These are phyloP conservation scores for Peniophora sp. DNA, from an alignment of 1,284 basidiomycete species.

Conservation along the genomic window DNA sequence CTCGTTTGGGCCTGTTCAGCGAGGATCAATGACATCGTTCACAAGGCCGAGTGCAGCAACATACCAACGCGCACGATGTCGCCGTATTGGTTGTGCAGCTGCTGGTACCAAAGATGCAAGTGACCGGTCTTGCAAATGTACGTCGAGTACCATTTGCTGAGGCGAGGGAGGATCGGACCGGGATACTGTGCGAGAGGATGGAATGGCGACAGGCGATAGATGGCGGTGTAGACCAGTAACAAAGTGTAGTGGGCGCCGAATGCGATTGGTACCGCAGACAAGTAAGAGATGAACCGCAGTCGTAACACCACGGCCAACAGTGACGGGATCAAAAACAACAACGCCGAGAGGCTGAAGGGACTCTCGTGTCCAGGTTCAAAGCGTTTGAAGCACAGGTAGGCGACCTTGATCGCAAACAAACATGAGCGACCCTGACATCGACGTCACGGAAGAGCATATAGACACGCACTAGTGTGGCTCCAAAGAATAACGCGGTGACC, in stretches of 20 bases:
- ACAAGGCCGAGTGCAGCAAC: background rate
- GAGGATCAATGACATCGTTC: background rate
- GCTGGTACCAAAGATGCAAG: constrained; percentile 8
- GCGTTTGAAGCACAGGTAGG: constrained; percentile 12
- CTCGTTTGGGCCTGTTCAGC: constrained; percentile 6
- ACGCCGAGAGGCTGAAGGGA: background rate
- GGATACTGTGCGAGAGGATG: constrained; percentile 14
- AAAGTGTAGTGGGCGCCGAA: constrained; percentile 1
- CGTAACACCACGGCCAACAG: constrained; percentile 1
- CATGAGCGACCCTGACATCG: background rate
- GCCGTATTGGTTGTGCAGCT: constrained; percentile 12
- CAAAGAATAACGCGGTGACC: no score
- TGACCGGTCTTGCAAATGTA: constrained; percentile 8
- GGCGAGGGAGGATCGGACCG: constrained; percentile 8
- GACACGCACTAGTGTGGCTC: no score
- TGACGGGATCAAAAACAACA: constrained; percentile 8
- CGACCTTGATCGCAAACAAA: constrained; percentile 3
- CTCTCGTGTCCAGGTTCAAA: constrained; percentile 10
- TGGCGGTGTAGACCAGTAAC: constrained; percentile 6
- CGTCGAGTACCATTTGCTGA: constrained; percentile 9
- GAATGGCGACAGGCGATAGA: constrained; percentile 14
- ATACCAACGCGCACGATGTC: constrained; percentile 11
- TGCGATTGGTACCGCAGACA: background rate
- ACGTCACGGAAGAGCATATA: background rate
- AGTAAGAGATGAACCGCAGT: background rate